Percentiles rank a stretch among this genome's conserved stretches.
phyloP scores from a whole-genome alignment of 306 rosid genomes.

The Pyrus betulifolia region DNA sequence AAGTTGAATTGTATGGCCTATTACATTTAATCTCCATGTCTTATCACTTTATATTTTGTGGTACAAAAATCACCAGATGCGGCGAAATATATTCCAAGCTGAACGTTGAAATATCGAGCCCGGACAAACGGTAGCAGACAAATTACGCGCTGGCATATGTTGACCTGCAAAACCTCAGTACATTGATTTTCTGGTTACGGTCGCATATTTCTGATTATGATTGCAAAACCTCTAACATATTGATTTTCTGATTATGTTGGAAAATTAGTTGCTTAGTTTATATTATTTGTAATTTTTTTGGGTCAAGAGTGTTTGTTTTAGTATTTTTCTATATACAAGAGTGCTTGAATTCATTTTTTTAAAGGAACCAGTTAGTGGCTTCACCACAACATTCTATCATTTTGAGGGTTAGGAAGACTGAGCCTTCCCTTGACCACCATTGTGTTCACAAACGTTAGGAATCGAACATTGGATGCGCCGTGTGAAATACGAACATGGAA shows the following conservation, averaged over 20 bases:
- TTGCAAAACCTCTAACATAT: too few species aligned
- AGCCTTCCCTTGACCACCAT: fast-evolving
- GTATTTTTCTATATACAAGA: too few species aligned
- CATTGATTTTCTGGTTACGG: background rate
- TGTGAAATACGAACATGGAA: too few species aligned
- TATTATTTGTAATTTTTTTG: too few species aligned
- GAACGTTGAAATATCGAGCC: background rate
- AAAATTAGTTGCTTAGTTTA: too few species aligned
- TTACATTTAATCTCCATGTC: background rate
- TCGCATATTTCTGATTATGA: background rate
- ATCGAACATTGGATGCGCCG: too few species aligned
- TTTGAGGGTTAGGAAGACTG: fast-evolving
- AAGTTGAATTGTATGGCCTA: background rate
- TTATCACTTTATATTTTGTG: background rate
- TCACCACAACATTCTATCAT: fast-evolving
- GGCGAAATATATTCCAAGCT: background rate
- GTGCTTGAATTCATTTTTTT: too few species aligned
- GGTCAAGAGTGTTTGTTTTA: too few species aligned
- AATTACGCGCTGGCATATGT: background rate
- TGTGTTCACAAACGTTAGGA: too few species aligned
- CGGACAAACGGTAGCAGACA: background rate
- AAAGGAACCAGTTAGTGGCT: too few species aligned
- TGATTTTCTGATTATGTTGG: too few species aligned
- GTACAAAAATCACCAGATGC: background rate
- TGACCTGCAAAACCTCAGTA: background rate